These are phyloP conservation scores for Diaporthe citrichinensis DNA, from an alignment of 2,329 filamentous ascomycete genomes.

Conservation along the genomic window DNA sequence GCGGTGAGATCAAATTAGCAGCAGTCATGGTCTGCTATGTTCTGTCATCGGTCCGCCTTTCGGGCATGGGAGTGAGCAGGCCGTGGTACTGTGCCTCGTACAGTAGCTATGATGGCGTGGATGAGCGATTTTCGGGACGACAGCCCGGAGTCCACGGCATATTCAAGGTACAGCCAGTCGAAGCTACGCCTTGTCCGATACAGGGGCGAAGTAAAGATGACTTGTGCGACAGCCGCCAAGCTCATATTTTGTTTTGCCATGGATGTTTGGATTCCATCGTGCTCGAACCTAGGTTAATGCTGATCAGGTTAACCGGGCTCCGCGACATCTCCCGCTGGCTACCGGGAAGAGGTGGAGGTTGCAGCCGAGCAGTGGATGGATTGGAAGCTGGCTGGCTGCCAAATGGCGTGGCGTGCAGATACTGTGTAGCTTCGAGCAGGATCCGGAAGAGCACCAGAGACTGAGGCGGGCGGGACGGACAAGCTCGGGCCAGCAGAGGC, in stretches of 20 bases:
- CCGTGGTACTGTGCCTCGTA: background rate
- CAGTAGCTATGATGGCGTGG: slow-evolving; percentile 3
- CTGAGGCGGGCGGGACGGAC: background rate
- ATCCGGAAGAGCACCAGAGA: background rate
- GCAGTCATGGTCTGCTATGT: background rate
- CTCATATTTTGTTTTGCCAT: slow-evolving; percentile 5
- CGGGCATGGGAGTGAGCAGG: slow-evolving; percentile 6
- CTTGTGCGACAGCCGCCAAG: slow-evolving; percentile 21
- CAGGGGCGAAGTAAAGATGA: slow-evolving; percentile 10
- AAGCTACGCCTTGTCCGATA: slow-evolving; percentile 12
- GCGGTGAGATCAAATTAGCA: slow-evolving; percentile 27
- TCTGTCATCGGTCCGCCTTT: slow-evolving; percentile 3
- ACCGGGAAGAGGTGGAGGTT: slow-evolving; percentile 15
- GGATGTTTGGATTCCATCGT: background rate
- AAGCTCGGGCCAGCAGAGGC: slow-evolving; percentile 30
- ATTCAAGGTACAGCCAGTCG: background rate
- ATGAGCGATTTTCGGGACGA: slow-evolving; percentile 36
- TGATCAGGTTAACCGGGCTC: slow-evolving; percentile 20
- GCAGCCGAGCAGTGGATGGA: background rate
- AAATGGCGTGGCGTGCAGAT: slow-evolving; percentile 16
- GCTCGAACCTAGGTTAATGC: slow-evolving; percentile 24
- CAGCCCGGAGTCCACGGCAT: slow-evolving; percentile 23
- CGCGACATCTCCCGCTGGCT: slow-evolving; percentile 20
- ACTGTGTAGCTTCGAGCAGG: slow-evolving; percentile 26
- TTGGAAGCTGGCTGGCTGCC: background rate